Evolutionary conservation across 1,284 basidiomycete genomes (phyloP).

Genomic region (Sporisorium sorghi): DNA sequence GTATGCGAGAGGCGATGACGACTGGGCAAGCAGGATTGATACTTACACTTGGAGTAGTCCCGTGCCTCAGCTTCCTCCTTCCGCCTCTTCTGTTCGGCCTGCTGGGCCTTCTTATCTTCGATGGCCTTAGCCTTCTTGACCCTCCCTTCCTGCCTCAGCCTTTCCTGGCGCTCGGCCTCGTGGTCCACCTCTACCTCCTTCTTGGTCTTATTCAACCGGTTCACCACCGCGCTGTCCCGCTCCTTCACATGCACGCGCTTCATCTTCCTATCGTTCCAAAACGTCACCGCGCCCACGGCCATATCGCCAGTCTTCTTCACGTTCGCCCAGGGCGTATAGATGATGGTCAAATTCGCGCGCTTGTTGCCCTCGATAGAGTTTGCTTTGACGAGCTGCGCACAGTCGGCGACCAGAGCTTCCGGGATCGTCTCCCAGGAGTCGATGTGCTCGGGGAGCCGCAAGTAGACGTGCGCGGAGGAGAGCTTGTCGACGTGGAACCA

Average conservation of each 20-base stretch:
- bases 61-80: slow-evolving; percentile 72
- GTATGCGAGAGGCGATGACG: neutral
- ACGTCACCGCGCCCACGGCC: slow-evolving; percentile 92
- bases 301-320: slow-evolving; percentile 66
- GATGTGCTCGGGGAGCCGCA: slow-evolving; percentile 83
- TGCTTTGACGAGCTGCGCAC: slow-evolving; percentile 94
- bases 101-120: slow-evolving; percentile 54
- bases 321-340: slow-evolving; percentile 81
- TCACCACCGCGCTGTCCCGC: slow-evolving; percentile 89
- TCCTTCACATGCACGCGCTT: slow-evolving; percentile 79
- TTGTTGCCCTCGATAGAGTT: slow-evolving; percentile 98
- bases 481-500: slow-evolving; percentile 75
- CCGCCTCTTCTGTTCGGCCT: slow-evolving; percentile 70
- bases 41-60: slow-evolving; percentile 70
- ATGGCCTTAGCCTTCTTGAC: slow-evolving; percentile 58
- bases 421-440: slow-evolving; percentile 86
- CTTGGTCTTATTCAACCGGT: slow-evolving; percentile 95
- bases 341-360: slow-evolving; percentile 90
- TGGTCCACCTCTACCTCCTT: slow-evolving; percentile 79
- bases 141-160: slow-evolving; percentile 47
- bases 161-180: slow-evolving; percentile 85
- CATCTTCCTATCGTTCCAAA: slow-evolving; percentile 83
- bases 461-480: slow-evolving; percentile 73
- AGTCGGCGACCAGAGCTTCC: slow-evolving; percentile 81
- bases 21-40: too few relatives aligned